phyloP scores from a whole-genome alignment of 208 protist genomes.

The Perkinsela sp. region DNA sequence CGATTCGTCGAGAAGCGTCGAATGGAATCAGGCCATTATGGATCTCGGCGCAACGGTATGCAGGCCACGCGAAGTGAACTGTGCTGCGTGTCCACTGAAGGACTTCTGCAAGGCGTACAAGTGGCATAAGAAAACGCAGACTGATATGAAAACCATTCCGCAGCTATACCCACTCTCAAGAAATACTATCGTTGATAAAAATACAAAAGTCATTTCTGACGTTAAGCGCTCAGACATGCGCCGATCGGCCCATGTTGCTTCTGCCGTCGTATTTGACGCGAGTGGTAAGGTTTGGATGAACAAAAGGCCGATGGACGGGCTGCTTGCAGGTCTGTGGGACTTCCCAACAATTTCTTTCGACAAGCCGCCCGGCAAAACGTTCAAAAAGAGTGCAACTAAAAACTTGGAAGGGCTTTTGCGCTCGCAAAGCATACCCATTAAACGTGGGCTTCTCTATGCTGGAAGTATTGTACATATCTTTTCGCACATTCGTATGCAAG shows the following conservation, averaged over 20 bases:
- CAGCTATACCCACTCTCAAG: slow-evolving; percentile 25
- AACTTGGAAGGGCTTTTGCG: not conserved
- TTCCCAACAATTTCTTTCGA: slow-evolving; percentile 7
- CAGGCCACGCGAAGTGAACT: slow-evolving; percentile 26
- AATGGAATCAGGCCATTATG: slow-evolving; percentile 68
- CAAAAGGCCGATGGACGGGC: slow-evolving; percentile 1
- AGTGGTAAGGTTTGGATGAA: not conserved
- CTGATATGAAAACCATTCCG: slow-evolving; percentile 27
- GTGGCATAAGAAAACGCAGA: slow-evolving; percentile 5
- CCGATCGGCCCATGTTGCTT: no score
- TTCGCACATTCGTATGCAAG: slow-evolving; percentile 2
- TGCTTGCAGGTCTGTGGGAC: slow-evolving; percentile 8
- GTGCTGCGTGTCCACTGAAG: slow-evolving; percentile 27
- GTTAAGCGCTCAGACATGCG: slow-evolving; percentile 1
- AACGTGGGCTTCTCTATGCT: not conserved
- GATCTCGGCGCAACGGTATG: slow-evolving; percentile 63
- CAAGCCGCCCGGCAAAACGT: not conserved
- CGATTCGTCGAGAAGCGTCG: slow-evolving; percentile 3
- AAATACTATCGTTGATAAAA: slow-evolving; percentile 2
- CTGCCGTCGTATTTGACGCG: not conserved
- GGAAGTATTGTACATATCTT: slow-evolving; percentile 1
- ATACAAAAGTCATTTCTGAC: not conserved
- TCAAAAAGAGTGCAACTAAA: not conserved
- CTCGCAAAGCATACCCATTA: not conserved
- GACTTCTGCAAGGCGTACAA: slow-evolving; percentile 16